These are phyloP conservation scores for Aquilaria yunnanensis DNA, from an alignment of 345 rosid genomes.

Conservation along the genomic window DNA sequence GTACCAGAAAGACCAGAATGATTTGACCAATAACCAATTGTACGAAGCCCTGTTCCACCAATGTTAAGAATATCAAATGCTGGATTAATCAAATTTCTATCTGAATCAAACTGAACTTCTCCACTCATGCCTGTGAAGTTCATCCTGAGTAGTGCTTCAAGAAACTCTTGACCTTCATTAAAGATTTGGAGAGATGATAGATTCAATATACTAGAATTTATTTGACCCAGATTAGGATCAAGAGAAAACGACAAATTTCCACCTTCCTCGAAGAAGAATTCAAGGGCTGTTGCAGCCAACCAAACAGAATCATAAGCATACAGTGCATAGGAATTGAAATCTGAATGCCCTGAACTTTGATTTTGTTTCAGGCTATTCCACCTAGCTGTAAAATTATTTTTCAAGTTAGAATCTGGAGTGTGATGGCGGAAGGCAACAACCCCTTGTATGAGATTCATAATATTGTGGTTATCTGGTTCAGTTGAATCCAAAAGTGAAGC, in stretches of 20 bases:
- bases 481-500: conserved; percentile 56
- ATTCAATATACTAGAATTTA: conserved; percentile 38
- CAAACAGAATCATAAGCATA: conserved; percentile 87
- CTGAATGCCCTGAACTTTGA: conserved; percentile 15
- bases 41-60: conserved; percentile 42
- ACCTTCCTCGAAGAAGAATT: conserved; percentile 41
- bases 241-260: conserved; percentile 51
- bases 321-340: conserved; percentile 61
- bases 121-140: conserved; percentile 70
- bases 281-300: conserved; percentile 77
- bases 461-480: conserved; percentile 26
- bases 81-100: conserved; percentile 47
- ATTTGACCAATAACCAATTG: conserved; percentile 80
- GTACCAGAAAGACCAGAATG: conserved; percentile 53
- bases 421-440: conserved; percentile 76
- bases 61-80: conserved; percentile 69
- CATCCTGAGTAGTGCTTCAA: conserved; percentile 36
- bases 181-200: conserved; percentile 47
- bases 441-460: conserved; percentile 60
- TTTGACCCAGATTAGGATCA: conserved; percentile 41
- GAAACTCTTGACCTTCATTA: conserved; percentile 57
- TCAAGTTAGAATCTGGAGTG: conserved; percentile 48
- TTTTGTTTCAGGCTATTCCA: conserved; percentile 44
- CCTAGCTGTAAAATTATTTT: conserved; percentile 32
- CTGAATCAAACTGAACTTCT: conserved; percentile 41